Evolutionary conservation across 139 green algal genomes (phyloP).

Genomic region (Dunaliella primolecta): DNA sequence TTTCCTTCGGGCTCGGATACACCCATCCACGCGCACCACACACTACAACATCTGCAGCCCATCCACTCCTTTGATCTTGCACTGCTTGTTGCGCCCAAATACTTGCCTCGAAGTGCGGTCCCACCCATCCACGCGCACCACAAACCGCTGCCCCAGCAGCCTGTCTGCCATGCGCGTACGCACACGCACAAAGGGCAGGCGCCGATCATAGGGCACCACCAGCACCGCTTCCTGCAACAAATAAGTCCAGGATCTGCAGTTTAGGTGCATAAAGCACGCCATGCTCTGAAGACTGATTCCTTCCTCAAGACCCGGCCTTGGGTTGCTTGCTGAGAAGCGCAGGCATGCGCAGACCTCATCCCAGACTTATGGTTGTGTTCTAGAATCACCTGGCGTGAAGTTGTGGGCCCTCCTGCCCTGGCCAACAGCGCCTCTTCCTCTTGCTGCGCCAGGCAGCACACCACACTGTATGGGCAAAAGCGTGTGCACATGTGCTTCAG

Average conservation of each 20-base stretch:
- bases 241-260: not conserved
- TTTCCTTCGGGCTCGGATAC: too few species aligned
- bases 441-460: not conserved
- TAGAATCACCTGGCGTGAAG: not conserved
- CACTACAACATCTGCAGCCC: too few species aligned
- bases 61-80: too few species aligned
- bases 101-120: conserved; percentile 18
- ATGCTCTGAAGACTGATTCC: not conserved
- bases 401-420: not conserved
- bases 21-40: too few species aligned
- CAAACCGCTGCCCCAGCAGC: conserved; percentile 49
- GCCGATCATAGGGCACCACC: conserved; percentile 42
- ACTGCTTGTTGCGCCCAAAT: too few species aligned
- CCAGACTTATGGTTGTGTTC: not conserved
- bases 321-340: not conserved
- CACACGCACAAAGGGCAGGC: conserved; percentile 40
- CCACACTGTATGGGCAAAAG: not conserved
- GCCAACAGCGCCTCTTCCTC: not conserved
- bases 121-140: conserved; percentile 54
- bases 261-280: too few species aligned
- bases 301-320: not conserved
- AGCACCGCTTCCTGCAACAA: conserved; percentile 30
- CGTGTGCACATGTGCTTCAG: not conserved
- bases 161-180: conserved; percentile 22
- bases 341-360: not conserved